A percentile compares a stretch with the other conserved stretches of the same genome.
These are phyloP conservation scores for Russula vinacea DNA, from an alignment of 768 basidiomycete species.

Conservation along the genomic window DNA sequence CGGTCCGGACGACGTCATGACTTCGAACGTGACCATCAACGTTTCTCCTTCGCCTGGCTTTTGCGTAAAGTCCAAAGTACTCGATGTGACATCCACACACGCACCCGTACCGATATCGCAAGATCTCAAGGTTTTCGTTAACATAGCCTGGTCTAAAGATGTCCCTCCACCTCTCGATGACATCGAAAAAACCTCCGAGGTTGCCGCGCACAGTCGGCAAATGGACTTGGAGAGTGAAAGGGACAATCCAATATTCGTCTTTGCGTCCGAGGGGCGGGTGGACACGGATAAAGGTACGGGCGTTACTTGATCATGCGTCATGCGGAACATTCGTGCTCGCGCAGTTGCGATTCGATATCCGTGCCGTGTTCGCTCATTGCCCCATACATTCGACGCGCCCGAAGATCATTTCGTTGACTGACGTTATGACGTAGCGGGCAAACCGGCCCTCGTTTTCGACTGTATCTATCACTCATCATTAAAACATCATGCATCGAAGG, in stretches of 20 bases:
- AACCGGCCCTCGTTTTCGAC: constrained; percentile 68
- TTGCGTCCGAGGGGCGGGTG: constrained; percentile 60
- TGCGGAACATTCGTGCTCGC: not conserved
- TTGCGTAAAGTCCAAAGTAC: constrained; percentile 59
- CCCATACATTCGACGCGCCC: not conserved
- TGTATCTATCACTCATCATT: constrained; percentile 60
- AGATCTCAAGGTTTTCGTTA: constrained; percentile 67
- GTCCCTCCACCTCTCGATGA: constrained; percentile 68
- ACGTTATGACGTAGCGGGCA: constrained; percentile 51
- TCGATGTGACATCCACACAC: constrained; percentile 33
- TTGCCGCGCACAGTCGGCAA: constrained; percentile 47
- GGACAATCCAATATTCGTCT: constrained; percentile 61
- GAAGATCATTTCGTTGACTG: not conserved
- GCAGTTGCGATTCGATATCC: not conserved
- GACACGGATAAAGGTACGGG: constrained; percentile 67
- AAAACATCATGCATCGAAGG: constrained; percentile 55
- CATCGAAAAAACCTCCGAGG: constrained; percentile 54
- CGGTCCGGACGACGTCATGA: constrained; percentile 10
- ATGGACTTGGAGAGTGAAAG: constrained; percentile 40
- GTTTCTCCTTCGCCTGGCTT: constrained; percentile 58
- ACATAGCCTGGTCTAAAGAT: constrained; percentile 65
- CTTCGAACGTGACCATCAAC: constrained; percentile 14
- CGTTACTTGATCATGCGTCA: no score
- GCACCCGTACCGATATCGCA: constrained; percentile 40
- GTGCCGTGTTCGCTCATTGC: not conserved